Percentiles rank a stretch among this genome's conserved stretches.
phyloP scores from a whole-genome alignment of 1,284 basidiomycete species.

The Ganoderma boninense region DNA sequence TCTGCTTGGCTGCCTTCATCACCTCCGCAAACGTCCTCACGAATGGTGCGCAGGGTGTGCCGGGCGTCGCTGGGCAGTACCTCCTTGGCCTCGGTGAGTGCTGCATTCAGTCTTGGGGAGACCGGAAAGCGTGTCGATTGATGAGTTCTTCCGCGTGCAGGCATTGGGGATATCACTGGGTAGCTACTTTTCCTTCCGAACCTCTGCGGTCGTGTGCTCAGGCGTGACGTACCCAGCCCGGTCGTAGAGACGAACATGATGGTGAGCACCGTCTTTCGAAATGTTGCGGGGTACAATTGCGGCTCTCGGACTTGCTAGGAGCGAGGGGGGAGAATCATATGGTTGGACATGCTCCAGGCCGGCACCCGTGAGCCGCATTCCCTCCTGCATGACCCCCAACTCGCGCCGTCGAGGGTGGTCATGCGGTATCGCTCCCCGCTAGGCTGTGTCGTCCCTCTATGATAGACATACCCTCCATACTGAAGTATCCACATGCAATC shows the following conservation, averaged over 20 bases:
- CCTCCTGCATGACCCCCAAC: neutral
- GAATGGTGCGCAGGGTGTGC: conserved; percentile 26
- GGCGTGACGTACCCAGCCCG: conserved; percentile 51
- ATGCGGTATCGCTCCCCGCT: neutral
- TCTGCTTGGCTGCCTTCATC: conserved; percentile 39
- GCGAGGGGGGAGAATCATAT: neutral
- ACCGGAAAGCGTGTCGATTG: neutral
- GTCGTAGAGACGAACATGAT: conserved; percentile 84
- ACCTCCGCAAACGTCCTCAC: conserved; percentile 32
- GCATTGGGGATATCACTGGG: conserved; percentile 83
- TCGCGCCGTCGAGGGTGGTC: neutral
- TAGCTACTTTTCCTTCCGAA: conserved; percentile 39
- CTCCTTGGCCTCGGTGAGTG: conserved; percentile 63
- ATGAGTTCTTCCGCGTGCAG: no score
- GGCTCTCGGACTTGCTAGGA: neutral
- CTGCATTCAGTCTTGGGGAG: neutral
- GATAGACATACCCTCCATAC: neutral
- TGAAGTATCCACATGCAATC: neutral
- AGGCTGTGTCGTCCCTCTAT: neutral
- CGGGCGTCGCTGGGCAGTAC: conserved; percentile 49
- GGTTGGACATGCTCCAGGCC: neutral
- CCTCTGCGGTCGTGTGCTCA: conserved; percentile 1
- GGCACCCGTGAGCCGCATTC: neutral
- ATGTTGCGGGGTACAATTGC: neutral
- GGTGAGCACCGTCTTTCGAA: conserved; percentile 47